Evolutionary conservation across 2,329 filamentous ascomycete genomes (phyloP).

Genomic region (Aureobasidium musti): DNA sequence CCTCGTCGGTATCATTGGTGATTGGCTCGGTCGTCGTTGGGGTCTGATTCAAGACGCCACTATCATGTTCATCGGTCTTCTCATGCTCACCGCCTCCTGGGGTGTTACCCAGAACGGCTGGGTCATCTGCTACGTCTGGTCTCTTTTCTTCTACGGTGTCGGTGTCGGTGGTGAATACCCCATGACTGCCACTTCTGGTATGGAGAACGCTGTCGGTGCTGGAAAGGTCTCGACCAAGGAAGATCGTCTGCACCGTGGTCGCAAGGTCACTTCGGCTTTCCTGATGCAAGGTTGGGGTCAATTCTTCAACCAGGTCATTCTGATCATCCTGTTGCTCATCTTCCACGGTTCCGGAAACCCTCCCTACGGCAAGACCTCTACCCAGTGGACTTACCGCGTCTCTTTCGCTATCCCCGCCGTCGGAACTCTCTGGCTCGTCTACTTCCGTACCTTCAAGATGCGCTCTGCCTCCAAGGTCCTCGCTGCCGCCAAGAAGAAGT

Average conservation of each 20-base stretch:
- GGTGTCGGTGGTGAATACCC: conserved; percentile 84
- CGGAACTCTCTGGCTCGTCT: conserved; percentile 90
- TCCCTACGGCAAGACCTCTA: conserved; percentile 74
- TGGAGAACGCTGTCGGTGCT: conserved; percentile 84
- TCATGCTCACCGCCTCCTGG: conserved; percentile 93
- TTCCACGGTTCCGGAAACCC: conserved; percentile 79
- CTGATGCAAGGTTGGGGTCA: conserved; percentile 99
- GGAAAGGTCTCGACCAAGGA: conserved; percentile 88
- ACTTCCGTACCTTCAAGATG: conserved; percentile 97
- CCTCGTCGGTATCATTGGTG: conserved; percentile 76
- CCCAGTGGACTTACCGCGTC: conserved; percentile 88
- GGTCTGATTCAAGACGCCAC: conserved; percentile 92
- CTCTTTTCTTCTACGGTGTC: conserved; percentile 84
- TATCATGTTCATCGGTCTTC: conserved; percentile 90
- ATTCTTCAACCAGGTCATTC: conserved; percentile 85
- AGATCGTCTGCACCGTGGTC: conserved; percentile 91
- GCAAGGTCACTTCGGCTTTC: conserved; percentile 94
- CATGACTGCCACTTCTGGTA: conserved; percentile 92
- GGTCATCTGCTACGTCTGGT: conserved; percentile 97
- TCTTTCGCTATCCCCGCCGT: conserved; percentile 90
- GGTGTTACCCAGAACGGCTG: conserved; percentile 81
- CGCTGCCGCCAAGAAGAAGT: conserved; percentile 77
- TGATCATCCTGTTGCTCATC: conserved; percentile 83
- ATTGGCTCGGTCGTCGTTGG: conserved; percentile 86
- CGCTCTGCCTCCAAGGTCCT: conserved; percentile 82